Percentiles rank a stretch among this genome's conserved stretches.
phyloP scores from a whole-genome alignment of 768 basidiomycete species.

The Pleurotus ostreatus region DNA sequence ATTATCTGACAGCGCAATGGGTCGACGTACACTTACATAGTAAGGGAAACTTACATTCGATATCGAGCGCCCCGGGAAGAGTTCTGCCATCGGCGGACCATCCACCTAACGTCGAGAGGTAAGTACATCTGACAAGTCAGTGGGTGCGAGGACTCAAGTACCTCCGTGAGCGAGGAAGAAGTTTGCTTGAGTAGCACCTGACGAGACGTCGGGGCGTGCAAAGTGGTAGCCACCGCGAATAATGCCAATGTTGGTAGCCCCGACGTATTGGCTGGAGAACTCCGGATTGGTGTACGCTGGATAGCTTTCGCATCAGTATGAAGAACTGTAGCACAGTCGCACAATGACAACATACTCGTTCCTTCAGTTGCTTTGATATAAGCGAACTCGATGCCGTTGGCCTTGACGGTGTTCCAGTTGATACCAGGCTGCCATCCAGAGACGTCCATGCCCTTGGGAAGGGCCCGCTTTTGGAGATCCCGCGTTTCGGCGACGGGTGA shows the following conservation, averaged over 20 bases:
- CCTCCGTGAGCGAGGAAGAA: constrained; percentile 57
- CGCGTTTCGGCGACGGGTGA: not conserved
- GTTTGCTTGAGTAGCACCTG: constrained; percentile 55
- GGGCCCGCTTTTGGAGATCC: constrained; percentile 25
- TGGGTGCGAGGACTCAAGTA: not conserved
- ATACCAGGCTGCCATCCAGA: constrained; percentile 45
- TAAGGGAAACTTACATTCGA: constrained; percentile 44
- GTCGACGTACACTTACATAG: not conserved
- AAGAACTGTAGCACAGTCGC: not conserved
- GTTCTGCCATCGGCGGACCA: constrained; percentile 56
- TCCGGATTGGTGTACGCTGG: constrained; percentile 35
- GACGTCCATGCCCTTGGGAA: constrained; percentile 52
- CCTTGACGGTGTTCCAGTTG: constrained; percentile 47
- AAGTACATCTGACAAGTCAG: not conserved
- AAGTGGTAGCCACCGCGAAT: constrained; percentile 64
- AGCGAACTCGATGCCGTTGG: constrained; percentile 49
- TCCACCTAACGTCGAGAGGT: constrained; percentile 22
- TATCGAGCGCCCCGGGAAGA: constrained; percentile 60
- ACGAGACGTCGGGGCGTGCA: constrained; percentile 48
- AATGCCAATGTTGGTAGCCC: constrained; percentile 50
- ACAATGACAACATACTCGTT: constrained; percentile 31
- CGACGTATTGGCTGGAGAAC: constrained; percentile 49
- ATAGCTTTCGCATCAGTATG: not conserved
- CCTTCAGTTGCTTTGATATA: constrained; percentile 71
- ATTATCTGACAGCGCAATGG: constrained; percentile 34